Conservation (phyloP, 2,329 filamentous ascomycete genomes). For the Ophiostoma ips region DNA sequence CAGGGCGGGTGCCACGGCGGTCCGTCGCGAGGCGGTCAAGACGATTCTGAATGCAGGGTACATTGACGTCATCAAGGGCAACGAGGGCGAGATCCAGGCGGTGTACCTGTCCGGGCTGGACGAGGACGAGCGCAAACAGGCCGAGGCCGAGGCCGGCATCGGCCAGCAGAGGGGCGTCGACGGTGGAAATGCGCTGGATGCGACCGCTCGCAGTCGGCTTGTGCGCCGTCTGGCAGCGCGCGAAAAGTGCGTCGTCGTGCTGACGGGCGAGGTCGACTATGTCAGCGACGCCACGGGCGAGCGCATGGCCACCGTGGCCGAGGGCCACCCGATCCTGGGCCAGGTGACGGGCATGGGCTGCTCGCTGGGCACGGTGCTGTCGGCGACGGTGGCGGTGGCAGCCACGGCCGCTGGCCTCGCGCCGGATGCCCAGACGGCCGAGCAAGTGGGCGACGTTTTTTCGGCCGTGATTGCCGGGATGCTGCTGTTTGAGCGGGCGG, state of each 20-base stretch:
- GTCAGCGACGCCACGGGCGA: constrained; percentile 52
- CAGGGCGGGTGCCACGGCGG: constrained; percentile 62
- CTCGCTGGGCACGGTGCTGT: constrained; percentile 68
- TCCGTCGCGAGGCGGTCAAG: constrained; percentile 58
- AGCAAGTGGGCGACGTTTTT: constrained; percentile 40
- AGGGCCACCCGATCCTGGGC: constrained; percentile 61
- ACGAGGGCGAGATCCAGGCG: constrained; percentile 73
- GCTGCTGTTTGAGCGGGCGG: constrained; percentile 61
- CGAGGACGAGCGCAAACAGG: constrained; percentile 3
- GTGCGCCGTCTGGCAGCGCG: constrained; percentile 52
- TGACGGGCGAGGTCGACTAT: constrained; percentile 70
- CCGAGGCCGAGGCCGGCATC: constrained; percentile 11
- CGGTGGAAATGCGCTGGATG: constrained; percentile 42
- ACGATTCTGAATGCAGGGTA: constrained; percentile 59
- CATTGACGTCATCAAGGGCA: constrained; percentile 85
- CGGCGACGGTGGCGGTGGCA: constrained; percentile 55
- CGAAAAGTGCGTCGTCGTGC: constrained; percentile 59
- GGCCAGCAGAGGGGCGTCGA: constrained; percentile 74
- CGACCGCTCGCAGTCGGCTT: constrained; percentile 40
- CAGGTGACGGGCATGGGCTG: constrained; percentile 72
- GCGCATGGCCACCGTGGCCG: constrained; percentile 52
- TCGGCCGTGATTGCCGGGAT: constrained; percentile 58
- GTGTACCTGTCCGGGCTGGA: constrained; percentile 41
- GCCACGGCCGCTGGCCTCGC: constrained; percentile 17
- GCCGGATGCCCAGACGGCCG: neutral